Conservation (phyloP, 345 rosid genomes). For the Arabidopsis suecica region DNA sequence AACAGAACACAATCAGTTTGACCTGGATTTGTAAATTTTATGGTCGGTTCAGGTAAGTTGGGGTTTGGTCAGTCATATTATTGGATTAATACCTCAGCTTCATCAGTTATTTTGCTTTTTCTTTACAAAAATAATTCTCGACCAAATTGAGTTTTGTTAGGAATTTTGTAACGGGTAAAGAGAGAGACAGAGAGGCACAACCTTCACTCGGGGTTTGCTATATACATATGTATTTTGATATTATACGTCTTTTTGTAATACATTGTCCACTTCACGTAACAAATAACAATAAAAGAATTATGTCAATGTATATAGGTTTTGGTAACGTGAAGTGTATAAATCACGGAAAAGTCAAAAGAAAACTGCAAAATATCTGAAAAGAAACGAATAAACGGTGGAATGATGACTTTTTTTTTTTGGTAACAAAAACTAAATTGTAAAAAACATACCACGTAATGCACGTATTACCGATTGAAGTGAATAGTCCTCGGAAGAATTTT, state of each 20-base stretch:
- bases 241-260: slow-evolving; percentile 8
- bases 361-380: background rate
- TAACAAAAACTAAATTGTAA: no score
- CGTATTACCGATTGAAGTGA: no score
- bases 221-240: slow-evolving; percentile 15
- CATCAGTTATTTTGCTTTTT: background rate
- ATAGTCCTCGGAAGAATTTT: no score
- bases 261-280: slow-evolving; percentile 4
- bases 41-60: slow-evolving; percentile 26
- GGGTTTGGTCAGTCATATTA: slow-evolving; percentile 23
- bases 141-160: slow-evolving; percentile 22
- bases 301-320: background rate
- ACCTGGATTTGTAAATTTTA: slow-evolving; percentile 29
- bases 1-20: slow-evolving; percentile 28
- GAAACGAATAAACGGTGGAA: background rate
- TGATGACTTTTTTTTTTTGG: no score
- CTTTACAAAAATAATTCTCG: background rate
- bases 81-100: background rate
- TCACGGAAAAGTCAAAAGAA: slow-evolving; percentile 7
- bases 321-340: background rate
- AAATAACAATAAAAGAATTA: background rate
- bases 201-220: background rate
- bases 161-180: slow-evolving; percentile 9
- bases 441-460: no score
- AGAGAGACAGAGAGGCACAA: slow-evolving; percentile 4